These are phyloP conservation scores for Leishmania tarentolae DNA, from an alignment of 208 protist species.

Conservation along the genomic window DNA sequence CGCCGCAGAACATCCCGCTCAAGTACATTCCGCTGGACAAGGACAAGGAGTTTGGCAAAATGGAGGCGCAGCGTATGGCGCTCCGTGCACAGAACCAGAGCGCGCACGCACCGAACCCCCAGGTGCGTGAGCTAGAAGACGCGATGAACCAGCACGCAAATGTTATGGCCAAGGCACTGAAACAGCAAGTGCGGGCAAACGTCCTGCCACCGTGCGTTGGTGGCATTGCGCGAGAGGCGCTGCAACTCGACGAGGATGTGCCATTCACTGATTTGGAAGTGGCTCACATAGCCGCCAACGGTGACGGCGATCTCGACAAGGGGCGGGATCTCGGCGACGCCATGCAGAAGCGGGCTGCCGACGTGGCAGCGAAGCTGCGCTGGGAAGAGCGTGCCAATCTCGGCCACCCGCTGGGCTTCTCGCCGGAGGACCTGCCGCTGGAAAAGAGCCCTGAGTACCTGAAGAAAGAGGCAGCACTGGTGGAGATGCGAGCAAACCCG, in stretches of 20 bases:
- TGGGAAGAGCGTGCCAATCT: conserved; percentile 64
- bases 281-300: conserved; percentile 55
- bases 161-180: conserved; percentile 54
- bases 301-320: conserved; percentile 57
- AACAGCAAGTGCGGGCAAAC: conserved; percentile 41
- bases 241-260: conserved; percentile 74
- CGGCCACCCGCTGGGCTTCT: conserved; percentile 60
- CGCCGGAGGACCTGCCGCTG: conserved; percentile 63
- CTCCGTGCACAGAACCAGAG: conserved; percentile 46
- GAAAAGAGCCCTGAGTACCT: conserved; percentile 53
- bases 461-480: conserved; percentile 54
- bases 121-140: conserved; percentile 57
- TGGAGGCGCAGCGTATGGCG: conserved; percentile 64
- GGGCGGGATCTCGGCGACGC: conserved; percentile 53
- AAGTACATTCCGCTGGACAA: conserved; percentile 70
- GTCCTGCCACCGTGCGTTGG: conserved; percentile 42
- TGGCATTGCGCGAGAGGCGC: conserved; percentile 57
- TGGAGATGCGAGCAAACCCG: conserved; percentile 46
- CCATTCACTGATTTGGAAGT: conserved; percentile 73
- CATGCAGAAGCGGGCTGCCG: conserved; percentile 67
- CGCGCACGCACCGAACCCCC: conserved; percentile 34
- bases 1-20: conserved; percentile 60
- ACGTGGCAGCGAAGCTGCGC: conserved; percentile 65
- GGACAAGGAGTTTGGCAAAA: conserved; percentile 60
- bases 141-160: conserved; percentile 69